A percentile compares a stretch with the other conserved stretches of the same genome.
Conservation (phyloP, 768 basidiomycete genomes). For the Tremella yokohamensis region DNA sequence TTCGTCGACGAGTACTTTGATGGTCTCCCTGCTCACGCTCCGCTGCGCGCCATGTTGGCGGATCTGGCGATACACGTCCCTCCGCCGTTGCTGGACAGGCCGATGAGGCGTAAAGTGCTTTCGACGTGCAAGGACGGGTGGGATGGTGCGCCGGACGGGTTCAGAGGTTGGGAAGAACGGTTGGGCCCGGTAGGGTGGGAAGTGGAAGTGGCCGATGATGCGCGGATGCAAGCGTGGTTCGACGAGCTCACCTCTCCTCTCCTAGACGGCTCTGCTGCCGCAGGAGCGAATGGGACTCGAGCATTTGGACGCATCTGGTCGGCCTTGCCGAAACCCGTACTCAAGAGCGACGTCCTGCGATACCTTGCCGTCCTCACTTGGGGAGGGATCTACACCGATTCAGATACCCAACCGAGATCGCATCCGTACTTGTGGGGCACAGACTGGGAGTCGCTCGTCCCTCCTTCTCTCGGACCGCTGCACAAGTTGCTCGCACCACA, state of each 20-base stretch:
- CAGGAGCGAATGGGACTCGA: conserved; percentile 3
- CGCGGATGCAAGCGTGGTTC: conserved; percentile 16
- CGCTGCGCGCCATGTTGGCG: neutral
- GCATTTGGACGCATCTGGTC: conserved; percentile 8
- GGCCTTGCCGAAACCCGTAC: conserved; percentile 8
- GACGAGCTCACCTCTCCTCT: neutral
- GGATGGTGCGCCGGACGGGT: conserved; percentile 4
- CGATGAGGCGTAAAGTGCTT: neutral
- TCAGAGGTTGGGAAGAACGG: conserved; percentile 1
- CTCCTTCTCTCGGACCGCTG: conserved; percentile 6
- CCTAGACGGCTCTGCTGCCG: neutral
- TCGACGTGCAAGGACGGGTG: neutral
- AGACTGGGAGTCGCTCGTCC: conserved; percentile 6
- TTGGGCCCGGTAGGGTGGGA: conserved; percentile 8
- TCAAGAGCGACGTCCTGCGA: conserved; percentile 18
- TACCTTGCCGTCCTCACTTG: conserved; percentile 12
- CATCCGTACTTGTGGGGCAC: conserved; percentile 14
- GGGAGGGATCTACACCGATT: conserved; percentile 22
- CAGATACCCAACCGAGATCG: conserved; percentile 16
- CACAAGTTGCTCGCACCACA: neutral
- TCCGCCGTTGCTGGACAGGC: conserved; percentile 1
- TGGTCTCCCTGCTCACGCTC: neutral
- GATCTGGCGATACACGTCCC: conserved; percentile 1
- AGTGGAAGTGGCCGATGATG: conserved; percentile 17
- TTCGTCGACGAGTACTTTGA: conserved; percentile 13